Base-by-base conservation (phyloP, 305 asterid genomes). In the Solanum hybrid region DNA sequence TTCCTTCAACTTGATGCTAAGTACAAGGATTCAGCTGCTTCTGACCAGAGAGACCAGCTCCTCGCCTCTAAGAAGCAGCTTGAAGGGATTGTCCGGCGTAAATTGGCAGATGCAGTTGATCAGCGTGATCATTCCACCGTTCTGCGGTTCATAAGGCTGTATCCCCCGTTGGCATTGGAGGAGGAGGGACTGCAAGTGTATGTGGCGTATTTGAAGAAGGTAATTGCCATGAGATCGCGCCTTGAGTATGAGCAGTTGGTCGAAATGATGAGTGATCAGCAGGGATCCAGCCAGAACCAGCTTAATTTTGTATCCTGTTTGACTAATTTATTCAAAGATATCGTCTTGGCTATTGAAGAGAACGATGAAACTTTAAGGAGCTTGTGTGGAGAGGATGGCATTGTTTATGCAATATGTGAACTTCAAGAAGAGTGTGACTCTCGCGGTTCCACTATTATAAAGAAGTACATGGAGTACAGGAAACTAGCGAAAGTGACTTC, bases 381-480 rank as follows among this genome's bases (percentile, higher is more conserved):
- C 89, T 92, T 97, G 89, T 97, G 98, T 42, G 98, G 98, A 38
- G 99, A 97, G 94, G 98, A 97, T 92, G 98, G 96, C 26, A 94
- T 96, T 90, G 99, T 96, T 42, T 97, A 95, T 69, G 98, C 98
- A 82, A 95, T 95, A 84, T 95, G 97, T 89, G 98, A 96, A 93
- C 95, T 97, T 80, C 99, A 96, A 88, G 98, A 96, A 92, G 99
- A 97, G 92, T 97, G 99, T 88, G 99, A 97, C 91, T 94, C 95
- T 2, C 91, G 96, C 89, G 99, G 98, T 82, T 93, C 98, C 20
- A 91, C 93, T 86, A 95, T 97, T 90, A 91, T 97, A 89, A 95
- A 93, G 89, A 95, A 95, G 90, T 97, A 94, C 66, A 96, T 95
- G 98, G 97, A 95, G 64, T 95, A 94, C 73, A 91, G 97, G 81